Conservation (phyloP, 2,329 filamentous ascomycete genomes). For the Dactylellina haptotyla region DNA sequence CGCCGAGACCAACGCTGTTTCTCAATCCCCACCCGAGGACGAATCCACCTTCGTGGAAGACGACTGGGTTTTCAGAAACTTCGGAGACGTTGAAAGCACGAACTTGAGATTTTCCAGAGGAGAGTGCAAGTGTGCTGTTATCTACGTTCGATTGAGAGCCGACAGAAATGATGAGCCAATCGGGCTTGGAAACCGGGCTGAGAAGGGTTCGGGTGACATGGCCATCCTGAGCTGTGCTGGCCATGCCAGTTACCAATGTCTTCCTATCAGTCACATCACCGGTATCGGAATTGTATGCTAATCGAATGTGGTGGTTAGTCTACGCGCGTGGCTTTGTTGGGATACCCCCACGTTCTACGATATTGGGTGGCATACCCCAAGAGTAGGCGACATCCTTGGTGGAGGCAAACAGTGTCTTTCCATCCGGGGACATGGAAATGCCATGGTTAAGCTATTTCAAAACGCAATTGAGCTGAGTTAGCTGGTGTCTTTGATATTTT, state of each 20-base stretch:
- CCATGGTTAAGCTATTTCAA: constrained; percentile 43
- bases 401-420: constrained; percentile 48
- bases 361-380: constrained; percentile 32
- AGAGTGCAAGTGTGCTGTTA: constrained; percentile 64
- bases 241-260: constrained; percentile 46
- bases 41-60: constrained; percentile 65
- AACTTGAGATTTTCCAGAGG: constrained; percentile 72
- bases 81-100: constrained; percentile 69
- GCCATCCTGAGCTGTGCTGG: constrained; percentile 68
- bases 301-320: neutral
- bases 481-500: no score
- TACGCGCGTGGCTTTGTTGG: neutral
- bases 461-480: constrained; percentile 1
- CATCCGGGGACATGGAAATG: constrained; percentile 46
- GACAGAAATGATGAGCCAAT: constrained; percentile 72
- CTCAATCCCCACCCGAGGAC: constrained; percentile 75
- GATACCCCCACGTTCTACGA: neutral
- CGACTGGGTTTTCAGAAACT: constrained; percentile 64
- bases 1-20: constrained; percentile 76
- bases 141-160: constrained; percentile 74
- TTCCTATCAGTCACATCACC: constrained; percentile 40
- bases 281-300: constrained; percentile 43
- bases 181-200: constrained; percentile 66
- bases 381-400: constrained; percentile 45
- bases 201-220: constrained; percentile 76